A percentile compares a stretch with the other conserved stretches of the same genome.
Evolutionary conservation across 352 stramenopile genomes (phyloP).

Genomic region (Thalassiosira hispida): DNA sequence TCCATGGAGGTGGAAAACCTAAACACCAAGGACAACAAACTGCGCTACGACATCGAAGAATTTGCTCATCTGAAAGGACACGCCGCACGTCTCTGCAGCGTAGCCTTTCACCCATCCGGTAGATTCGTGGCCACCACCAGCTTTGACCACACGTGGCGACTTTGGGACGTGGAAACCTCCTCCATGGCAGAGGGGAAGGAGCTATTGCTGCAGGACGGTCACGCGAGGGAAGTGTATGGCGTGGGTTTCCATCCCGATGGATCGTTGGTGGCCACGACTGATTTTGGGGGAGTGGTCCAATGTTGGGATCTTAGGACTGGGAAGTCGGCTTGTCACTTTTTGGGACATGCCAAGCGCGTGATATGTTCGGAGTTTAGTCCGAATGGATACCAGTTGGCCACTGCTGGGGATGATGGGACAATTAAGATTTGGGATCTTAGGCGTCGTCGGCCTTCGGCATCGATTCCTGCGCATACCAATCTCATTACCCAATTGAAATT

Average conservation of each 20-base stretch:
- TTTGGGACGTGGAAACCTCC: conserved; percentile 95
- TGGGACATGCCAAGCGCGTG: conserved; percentile 95
- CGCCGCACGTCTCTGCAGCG: conserved; percentile 75
- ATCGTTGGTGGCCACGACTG: conserved; percentile 91
- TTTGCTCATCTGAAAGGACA: conserved; percentile 81
- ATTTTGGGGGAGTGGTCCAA: conserved; percentile 92
- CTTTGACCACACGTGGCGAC: conserved; percentile 97
- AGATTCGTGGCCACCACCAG: conserved; percentile 92
- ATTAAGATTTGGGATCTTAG: conserved; percentile 96
- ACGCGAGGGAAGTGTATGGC: conserved; percentile 94
- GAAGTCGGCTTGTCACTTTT: conserved; percentile 88
- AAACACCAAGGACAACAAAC: conserved; percentile 30
- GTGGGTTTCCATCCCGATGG: conserved; percentile 96
- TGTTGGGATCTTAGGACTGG: conserved; percentile 96
- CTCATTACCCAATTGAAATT: conserved; percentile 92
- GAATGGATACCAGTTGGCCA: conserved; percentile 93
- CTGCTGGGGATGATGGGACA: conserved; percentile 94
- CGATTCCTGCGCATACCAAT: conserved; percentile 93
- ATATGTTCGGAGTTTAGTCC: conserved; percentile 91
- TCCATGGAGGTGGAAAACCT: conserved; percentile 41
- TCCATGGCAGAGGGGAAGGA: conserved; percentile 83
- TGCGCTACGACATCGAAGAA: conserved; percentile 67
- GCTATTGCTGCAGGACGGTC: conserved; percentile 95
- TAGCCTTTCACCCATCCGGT: conserved; percentile 94
- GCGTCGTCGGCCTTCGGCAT: conserved; percentile 90